phyloP scores from a whole-genome alignment of 2,329 filamentous ascomycete genomes.

The Trichoderma pleuroti region DNA sequence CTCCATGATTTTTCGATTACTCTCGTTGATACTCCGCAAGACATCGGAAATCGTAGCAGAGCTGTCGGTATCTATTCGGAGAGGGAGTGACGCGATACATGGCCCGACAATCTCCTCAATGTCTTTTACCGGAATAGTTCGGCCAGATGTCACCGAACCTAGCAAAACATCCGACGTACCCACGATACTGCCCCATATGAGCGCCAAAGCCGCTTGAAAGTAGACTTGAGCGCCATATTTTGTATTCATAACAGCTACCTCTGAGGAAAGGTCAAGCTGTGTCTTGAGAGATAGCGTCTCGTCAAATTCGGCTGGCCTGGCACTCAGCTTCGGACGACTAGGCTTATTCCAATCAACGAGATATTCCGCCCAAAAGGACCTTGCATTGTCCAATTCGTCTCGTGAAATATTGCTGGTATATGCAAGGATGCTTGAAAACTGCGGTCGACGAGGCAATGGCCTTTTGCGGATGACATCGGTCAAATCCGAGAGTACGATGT shows the following conservation, averaged over 20 bases:
- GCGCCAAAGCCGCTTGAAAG: constrained; percentile 69
- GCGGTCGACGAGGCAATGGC: constrained; percentile 41
- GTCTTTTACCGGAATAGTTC: constrained; percentile 65
- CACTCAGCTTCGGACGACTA: constrained; percentile 51
- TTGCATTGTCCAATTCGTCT: constrained; percentile 38
- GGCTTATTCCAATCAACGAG: constrained; percentile 55
- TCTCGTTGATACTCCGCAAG: constrained; percentile 58
- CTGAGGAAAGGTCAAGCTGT: constrained; percentile 23
- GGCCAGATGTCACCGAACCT: constrained; percentile 77
- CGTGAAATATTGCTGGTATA: constrained; percentile 39
- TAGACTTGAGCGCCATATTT: constrained; percentile 64
- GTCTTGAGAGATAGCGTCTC: constrained; percentile 21
- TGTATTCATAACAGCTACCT: constrained; percentile 33
- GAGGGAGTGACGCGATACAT: constrained; percentile 71
- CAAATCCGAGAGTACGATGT: constrained; percentile 68
- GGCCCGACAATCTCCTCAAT: constrained; percentile 77
- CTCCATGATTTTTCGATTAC: constrained; percentile 62
- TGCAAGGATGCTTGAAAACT: constrained; percentile 58
- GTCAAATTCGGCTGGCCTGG: constrained; percentile 25
- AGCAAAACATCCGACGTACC: constrained; percentile 66
- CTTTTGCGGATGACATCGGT: constrained; percentile 42
- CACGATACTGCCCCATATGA: constrained; percentile 62
- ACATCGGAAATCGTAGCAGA: constrained; percentile 56
- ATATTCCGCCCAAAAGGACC: constrained; percentile 67
- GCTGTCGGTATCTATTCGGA: constrained; percentile 58